Conservation (phyloP, 768 basidiomycete genomes). For the Suillus americanus region DNA sequence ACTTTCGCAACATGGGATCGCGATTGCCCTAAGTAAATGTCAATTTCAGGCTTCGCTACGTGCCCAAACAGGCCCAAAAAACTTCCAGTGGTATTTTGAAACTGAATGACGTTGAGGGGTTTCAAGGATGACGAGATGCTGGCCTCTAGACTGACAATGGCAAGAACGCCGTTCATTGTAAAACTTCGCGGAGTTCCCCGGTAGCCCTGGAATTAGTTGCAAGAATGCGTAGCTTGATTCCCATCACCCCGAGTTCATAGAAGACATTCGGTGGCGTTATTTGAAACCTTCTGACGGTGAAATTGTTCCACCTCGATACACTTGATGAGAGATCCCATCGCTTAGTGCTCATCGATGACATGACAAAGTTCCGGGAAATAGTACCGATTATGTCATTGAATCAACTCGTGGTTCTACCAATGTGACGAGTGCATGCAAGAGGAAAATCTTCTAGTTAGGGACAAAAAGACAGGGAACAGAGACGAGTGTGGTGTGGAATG, state of each 20-base stretch:
- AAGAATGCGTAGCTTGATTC: conserved; percentile 16
- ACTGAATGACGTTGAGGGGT: conserved; percentile 17
- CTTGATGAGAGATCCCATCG: conserved; percentile 21
- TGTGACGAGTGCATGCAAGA: conserved; percentile 23
- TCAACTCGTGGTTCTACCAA: conserved; percentile 19
- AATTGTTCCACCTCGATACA: conserved; percentile 19
- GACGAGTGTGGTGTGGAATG: conserved; percentile 11
- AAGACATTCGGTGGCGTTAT: not conserved
- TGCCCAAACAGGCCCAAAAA: not conserved
- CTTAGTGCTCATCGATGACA: conserved; percentile 11
- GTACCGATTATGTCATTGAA: conserved; percentile 5
- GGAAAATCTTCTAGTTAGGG: conserved; percentile 18
- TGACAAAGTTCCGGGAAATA: conserved; percentile 22
- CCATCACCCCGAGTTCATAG: not conserved
- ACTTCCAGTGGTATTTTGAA: conserved; percentile 9
- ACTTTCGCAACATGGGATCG: conserved; percentile 18
- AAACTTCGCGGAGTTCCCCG: conserved; percentile 11
- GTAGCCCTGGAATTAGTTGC: conserved; percentile 15
- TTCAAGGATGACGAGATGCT: not conserved
- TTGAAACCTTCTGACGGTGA: conserved; percentile 4
- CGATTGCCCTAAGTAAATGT: conserved; percentile 20
- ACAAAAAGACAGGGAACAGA: conserved; percentile 13
- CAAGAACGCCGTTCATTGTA: conserved; percentile 20
- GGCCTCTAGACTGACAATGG: conserved; percentile 22
- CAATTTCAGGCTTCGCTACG: conserved; percentile 23